Base-by-base conservation (phyloP, 1,284 basidiomycete species). In the Fomitopsis betulina region DNA sequence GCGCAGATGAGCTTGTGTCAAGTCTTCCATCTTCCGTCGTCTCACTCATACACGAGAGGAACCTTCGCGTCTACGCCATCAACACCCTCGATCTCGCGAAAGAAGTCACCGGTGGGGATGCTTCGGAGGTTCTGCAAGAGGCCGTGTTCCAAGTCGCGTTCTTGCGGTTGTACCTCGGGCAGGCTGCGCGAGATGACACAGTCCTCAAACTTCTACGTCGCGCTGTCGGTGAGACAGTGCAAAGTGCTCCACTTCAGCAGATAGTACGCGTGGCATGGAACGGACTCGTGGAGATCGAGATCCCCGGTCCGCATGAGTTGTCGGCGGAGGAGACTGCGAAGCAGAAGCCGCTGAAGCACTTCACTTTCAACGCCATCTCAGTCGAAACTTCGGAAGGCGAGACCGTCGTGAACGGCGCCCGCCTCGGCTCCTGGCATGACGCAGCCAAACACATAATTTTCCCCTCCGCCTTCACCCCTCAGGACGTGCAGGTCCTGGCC, bases 361-460 rank as follows among this genome's bases (percentile, higher is more conserved):
- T 91, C 68, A 80, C 84, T 58, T 84, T 84, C 70, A 93, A 91
- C 67, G 83, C 89, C 37, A 83, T 93, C 57, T 81, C 79, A 3
- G 77, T 83, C 21, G 84, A 86, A 63, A 78, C 78, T 7, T 77
- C 78, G 15, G 75, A 78, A 30, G 82, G 80, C 17, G 77, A 84
- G 47, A 79, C 80, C 3, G 73, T 83, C 32, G 80, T 83, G 51
- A 86, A 83, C 57, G 84, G 84, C 19, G 80, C 87, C n/a, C 78
- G 76, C 55, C 70, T 89, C 35, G 77, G 80, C 23, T 84, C 87
- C 5, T 95, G 93, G 93, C 88, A 94, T 64, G 85, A 93, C 61
- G 93, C 91, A 2, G 94, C 94, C 13, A 93, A 93, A 68, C 93
- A 96, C 68, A 75, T 97, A 45, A 77, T 97, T 56, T 97, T 96